Evolutionary conservation across 2,329 filamentous ascomycete species (phyloP).

Genomic region (Aspergillus clavatus): DNA sequence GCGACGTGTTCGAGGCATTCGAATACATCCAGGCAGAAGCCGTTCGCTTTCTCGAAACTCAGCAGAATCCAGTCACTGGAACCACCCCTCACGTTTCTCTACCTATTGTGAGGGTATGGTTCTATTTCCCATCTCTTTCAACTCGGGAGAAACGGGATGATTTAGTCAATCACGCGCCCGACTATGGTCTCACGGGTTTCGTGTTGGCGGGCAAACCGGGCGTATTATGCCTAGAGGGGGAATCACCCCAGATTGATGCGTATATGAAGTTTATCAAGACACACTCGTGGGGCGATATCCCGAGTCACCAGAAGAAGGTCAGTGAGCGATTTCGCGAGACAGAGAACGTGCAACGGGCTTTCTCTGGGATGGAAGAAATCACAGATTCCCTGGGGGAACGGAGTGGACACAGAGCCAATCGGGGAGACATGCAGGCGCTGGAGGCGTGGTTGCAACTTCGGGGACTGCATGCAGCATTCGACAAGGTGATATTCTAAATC

Average conservation of each 20-base stretch:
- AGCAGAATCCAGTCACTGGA: slow-evolving; percentile 5
- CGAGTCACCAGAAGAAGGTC: slow-evolving; percentile 58
- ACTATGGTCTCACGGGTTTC: slow-evolving; percentile 54
- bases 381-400: slow-evolving; percentile 30
- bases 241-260: slow-evolving; percentile 46
- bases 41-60: slow-evolving; percentile 23
- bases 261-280: slow-evolving; percentile 63
- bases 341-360: slow-evolving; percentile 39
- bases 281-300: slow-evolving; percentile 60
- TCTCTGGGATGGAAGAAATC: slow-evolving; percentile 30
- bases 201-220: slow-evolving; percentile 58
- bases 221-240: slow-evolving; percentile 33
- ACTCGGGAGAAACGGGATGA: slow-evolving; percentile 57
- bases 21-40: slow-evolving; percentile 43
- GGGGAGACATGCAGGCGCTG: slow-evolving; percentile 33
- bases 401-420: slow-evolving; percentile 30
- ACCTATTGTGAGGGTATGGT: slow-evolving; percentile 53
- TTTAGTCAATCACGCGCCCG: slow-evolving; percentile 50
- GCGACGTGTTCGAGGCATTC: slow-evolving; percentile 46
- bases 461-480: slow-evolving; percentile 29
- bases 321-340: slow-evolving; percentile 45
- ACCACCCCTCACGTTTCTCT: slow-evolving; percentile 1
- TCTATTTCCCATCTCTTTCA: slow-evolving; percentile 59
- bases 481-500: slow-evolving; percentile 30
- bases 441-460: slow-evolving; percentile 25